Base-by-base conservation (phyloP, 2,329 filamentous ascomycete species). In the Niveomyces coronatus region DNA sequence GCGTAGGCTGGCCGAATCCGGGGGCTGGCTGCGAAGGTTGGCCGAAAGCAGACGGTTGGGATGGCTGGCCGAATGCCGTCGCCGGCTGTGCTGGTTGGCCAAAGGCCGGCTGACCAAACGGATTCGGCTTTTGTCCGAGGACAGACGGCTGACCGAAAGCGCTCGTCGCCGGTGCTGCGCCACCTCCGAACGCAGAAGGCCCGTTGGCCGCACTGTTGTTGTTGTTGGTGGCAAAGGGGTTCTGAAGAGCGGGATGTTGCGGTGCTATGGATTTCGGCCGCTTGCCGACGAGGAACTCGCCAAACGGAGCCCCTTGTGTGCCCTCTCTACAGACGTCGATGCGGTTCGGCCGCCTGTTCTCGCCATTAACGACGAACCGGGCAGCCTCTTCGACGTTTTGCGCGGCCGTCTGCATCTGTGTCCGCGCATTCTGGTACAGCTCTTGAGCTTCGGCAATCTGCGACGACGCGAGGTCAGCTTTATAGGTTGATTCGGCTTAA, bases 331-430 rank as follows among this genome's bases (percentile, higher is more conserved):
- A 74, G 15, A 79, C 66, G 46, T 88, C 82, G 37, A 71, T 63
- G 28, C 85, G 72, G 52, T 91, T 93, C 1, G 85, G 85, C 49
- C 86, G 84, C 28, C 76, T 73, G 37, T 83, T 76, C 38, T 72
- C 74, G 16, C 71, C 75, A 5, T 76, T 70, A 9, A 79, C 52
- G 11, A 91, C 63, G 52, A 80, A 91, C 39, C 77, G 70, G 31
- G 83, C 68, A 1, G 88, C 87, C 3, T 79, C 83, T 43, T 81
- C 70, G 9, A 84, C 56, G 49, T 93, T 80, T 43, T 66, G 71
- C 1, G 85, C 53, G 1, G 80, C 78, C n/a, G 66, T 71, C 43
- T 84, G 72, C 36, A 88, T 85, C 54, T 91, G 85, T 41, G 79
- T 67, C 44, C 79, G 65, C 4, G 82, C 76, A 44, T 77, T 75